Evolutionary conservation across 768 basidiomycete genomes (phyloP), one percentile per base, ranked within the genome.

Genomic region (Amyloporia xantha): DNA sequence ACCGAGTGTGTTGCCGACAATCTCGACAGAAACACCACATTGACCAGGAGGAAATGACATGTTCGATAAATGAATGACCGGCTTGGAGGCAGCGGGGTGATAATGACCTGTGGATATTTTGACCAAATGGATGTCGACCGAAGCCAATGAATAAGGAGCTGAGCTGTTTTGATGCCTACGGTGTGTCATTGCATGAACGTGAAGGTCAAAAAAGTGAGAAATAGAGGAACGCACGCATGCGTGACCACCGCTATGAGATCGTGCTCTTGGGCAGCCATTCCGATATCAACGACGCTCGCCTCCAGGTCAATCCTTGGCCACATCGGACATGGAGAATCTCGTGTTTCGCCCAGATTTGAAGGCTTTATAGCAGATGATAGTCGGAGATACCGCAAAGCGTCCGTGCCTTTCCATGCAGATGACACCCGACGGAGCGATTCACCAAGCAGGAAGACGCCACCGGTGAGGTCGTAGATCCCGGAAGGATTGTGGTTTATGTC

Each of bases 391-490:
- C 48, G 48, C 1, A 52, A 41, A 11, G 41, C 44, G 24, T 57
- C 53, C 10, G 56, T 57, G 17, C 50, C 50, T 3, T 30, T n/a
- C 15, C 27, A 20, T 11, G 41, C 39, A 23, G 38, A 23, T 7
- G 23, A 23, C 23, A 42, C 15, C 24, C 44, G 28, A 15, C 9
- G 20, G 17, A 20, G 27, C 15, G 17, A 26, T 43, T 58, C 57
- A 3, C 60, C 60, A 15, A 62, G 51, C 24, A 62, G 50, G 21
- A 59, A 48, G 5, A 56, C 44, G 5, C 59, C 60, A 13, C 53
- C 53, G 20, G 59, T 59, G n/a, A 62, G 51, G 41, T 62, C 60
- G 48, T 62, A 62, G 6, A 62, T 62, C 9, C 58, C 51, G 3
- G 56, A 57, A 1, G 60, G 56, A 11, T 48, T 44, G 42, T 56